Conservation (phyloP, 2,329 filamentous ascomycete genomes). For the Colletotrichum lindemuthianum region DNA sequence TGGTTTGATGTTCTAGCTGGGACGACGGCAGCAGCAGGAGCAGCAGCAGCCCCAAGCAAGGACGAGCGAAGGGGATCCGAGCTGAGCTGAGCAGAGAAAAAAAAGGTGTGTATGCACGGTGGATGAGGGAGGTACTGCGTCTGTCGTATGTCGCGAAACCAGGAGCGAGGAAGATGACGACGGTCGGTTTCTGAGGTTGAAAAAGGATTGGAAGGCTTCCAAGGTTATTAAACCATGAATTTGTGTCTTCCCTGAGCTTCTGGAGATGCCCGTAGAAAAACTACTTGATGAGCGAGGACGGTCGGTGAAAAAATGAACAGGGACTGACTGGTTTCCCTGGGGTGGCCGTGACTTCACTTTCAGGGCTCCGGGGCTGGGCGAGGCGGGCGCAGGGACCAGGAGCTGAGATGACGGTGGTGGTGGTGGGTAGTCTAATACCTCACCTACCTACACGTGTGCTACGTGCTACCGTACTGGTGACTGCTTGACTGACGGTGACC, state of each 20-base stretch:
- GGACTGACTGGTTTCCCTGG: slow-evolving; percentile 17
- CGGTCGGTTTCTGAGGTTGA: neutral
- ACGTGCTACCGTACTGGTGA: too few relatives aligned
- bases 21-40: slow-evolving; percentile 2
- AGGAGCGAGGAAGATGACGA: neutral
- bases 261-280: slow-evolving; percentile 22
- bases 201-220: neutral
- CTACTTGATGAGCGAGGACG: slow-evolving; percentile 20
- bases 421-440: neutral
- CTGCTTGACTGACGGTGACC: too few relatives aligned
- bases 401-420: slow-evolving; percentile 12
- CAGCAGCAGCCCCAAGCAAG: slow-evolving; percentile 4
- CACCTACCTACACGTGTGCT: neutral
- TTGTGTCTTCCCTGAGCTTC: slow-evolving; percentile 20
- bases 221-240: slow-evolving; percentile 34
- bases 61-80: slow-evolving; percentile 3
- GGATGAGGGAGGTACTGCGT: too few relatives aligned
- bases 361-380: slow-evolving; percentile 32
- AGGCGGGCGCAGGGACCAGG: slow-evolving; percentile 27
- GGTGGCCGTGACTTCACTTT: slow-evolving; percentile 25
- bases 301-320: slow-evolving; percentile 17
- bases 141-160: too few relatives aligned
- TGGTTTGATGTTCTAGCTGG: slow-evolving; percentile 10
- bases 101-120: too few relatives aligned
- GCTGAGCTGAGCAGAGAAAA: neutral